Base-by-base conservation (phyloP, 2,329 filamentous ascomycete species). In the Talaromyces sp. region DNA sequence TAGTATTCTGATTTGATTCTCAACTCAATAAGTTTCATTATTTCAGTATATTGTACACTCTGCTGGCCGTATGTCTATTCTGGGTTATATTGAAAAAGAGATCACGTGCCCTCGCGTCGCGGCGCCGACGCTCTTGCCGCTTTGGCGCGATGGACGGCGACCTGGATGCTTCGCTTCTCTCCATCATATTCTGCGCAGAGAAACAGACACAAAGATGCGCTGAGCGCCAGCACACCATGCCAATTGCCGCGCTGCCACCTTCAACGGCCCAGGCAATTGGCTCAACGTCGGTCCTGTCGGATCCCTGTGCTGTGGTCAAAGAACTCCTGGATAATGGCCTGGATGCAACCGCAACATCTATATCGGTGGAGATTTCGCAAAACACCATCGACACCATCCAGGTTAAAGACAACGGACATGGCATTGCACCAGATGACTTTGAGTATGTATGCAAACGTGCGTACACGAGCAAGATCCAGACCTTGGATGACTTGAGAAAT, bases 271-370 rank as follows among this genome's bases (percentile, higher is more conserved):
- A 79, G 60, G 80, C 80, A 61, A 81, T 88, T 62, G 79, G 83
- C 60, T 84, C 84, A 27, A 78, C 80, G 14, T 84, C 86, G 64
- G 80, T 82, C 24, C 77, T 88, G 55, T 78, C 80, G 10, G 82
- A 86, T 66, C 76, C 84, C 8, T 79, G 76, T 62, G 83, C 83
- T 2, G 78, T 85, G 10, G 80, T 86, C 59, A 88, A 88, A 69
- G 86, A 89, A 68, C 81, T 89, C 43, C 71, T 89, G 43, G 86
- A 89, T 63, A 89, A 89, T 69, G 80, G 85, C n/a, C 77, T 89
- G 11, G 86, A 89, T 73, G 85, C 85, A 5, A 76, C 78, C 52
- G 84, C 86, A 1, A 82, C 82, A 2, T 80, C 80, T 1, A 75
- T 89, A 41, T 76, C 78, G 10, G 72, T 89, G 38, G 85, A 88